Percentiles rank a stretch among this genome's conserved stretches.
Evolutionary conservation across 805 yeast genomes (phyloP).

Genomic region (Saccharomyces eubayanus): DNA sequence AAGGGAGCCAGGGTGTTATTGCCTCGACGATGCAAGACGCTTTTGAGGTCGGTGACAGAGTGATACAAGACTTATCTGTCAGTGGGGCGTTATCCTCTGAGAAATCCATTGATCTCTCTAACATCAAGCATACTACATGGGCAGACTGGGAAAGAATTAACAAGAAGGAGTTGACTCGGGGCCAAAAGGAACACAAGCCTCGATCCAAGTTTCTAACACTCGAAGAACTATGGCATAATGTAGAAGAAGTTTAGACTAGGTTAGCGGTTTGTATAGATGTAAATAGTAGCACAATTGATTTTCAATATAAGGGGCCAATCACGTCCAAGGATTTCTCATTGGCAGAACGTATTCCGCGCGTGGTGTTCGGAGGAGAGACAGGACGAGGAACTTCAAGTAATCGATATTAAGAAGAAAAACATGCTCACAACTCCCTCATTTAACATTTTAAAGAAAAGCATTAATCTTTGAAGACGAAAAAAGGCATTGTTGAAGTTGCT

Average conservation of each 20-base stretch:
- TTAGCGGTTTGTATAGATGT: not conserved
- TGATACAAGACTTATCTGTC: constrained; percentile 44
- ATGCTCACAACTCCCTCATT: not conserved
- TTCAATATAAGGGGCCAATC: not conserved
- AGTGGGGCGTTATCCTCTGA: not conserved
- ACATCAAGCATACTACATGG: constrained; percentile 24
- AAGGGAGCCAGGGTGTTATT: constrained; percentile 83
- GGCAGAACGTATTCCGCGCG: not conserved
- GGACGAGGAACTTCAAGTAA: not conserved
- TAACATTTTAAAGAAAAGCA: not conserved
- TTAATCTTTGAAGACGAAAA: not conserved
- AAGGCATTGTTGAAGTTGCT: not conserved
- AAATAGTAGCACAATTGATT: not conserved
- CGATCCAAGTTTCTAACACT: constrained; percentile 14
- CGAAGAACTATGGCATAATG: constrained; percentile 7
- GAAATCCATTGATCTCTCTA: constrained; percentile 5
- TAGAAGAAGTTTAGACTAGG: not conserved
- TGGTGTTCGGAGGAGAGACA: not conserved
- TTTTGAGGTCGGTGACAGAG: constrained; percentile 58
- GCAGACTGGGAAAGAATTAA: constrained; percentile 24
- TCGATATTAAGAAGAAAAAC: not conserved
- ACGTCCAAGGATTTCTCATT: not conserved
- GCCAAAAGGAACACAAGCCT: constrained; percentile 9
- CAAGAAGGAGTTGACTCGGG: constrained; percentile 16
- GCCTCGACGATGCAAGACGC: constrained; percentile 86